Evolutionary conservation across 257 asterid genomes (phyloP).

Genomic region (Lantana camara): DNA sequence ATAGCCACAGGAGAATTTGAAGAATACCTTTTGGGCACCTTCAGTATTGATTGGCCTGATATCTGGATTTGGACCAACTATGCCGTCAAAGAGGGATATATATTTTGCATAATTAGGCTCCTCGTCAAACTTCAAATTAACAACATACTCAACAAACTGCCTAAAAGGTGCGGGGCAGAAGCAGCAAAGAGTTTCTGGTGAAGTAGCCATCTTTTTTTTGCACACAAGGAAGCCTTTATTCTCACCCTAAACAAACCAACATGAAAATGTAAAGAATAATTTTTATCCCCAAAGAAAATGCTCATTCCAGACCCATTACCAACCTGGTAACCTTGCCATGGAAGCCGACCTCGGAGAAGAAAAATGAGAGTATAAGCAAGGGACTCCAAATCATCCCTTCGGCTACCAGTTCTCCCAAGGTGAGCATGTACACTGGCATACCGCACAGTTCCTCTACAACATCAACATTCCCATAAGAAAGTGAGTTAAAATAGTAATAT

Average conservation of each 20-base stretch:
- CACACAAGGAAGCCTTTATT: conserved; percentile 74
- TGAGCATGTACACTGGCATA: conserved; percentile 85
- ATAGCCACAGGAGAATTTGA: conserved; percentile 2
- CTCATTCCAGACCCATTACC: conserved; percentile 8
- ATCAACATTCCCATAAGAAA: neutral
- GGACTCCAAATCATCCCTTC: conserved; percentile 80
- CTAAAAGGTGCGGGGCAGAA: conserved; percentile 64
- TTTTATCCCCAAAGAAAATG: neutral
- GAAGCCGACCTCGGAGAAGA: conserved; percentile 69
- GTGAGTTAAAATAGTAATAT: neutral
- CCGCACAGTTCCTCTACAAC: conserved; percentile 68
- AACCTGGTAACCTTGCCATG: conserved; percentile 83
- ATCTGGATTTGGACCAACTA: conserved; percentile 64
- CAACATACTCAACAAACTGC: conserved; percentile 60
- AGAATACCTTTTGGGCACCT: conserved; percentile 67
- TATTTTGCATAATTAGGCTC: conserved; percentile 68
- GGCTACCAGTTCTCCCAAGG: conserved; percentile 73
- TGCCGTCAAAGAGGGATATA: conserved; percentile 68
- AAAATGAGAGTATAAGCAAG: conserved; percentile 73
- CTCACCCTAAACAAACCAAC: conserved; percentile 49
- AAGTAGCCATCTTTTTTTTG: conserved; percentile 76
- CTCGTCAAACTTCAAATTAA: conserved; percentile 65
- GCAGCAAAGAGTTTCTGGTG: conserved; percentile 65
- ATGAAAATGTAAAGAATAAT: conserved; percentile 13
- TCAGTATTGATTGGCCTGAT: conserved; percentile 69